phyloP scores from a whole-genome alignment of 257 asterid genomes.

The Fraxinus cuspidata region DNA sequence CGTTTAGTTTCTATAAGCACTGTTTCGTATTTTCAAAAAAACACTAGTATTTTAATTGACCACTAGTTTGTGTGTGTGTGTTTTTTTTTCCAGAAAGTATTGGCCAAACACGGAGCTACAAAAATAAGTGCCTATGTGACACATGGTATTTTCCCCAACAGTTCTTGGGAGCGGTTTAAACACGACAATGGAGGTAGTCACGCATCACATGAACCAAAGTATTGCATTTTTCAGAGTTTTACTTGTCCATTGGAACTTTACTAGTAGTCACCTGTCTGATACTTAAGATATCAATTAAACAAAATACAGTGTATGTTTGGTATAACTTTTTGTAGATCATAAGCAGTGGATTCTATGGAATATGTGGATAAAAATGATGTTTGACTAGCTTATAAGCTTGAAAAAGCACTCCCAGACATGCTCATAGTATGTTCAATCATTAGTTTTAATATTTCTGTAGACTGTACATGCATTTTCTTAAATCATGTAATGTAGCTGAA shows the following conservation, averaged over 20 bases:
- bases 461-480: not conserved
- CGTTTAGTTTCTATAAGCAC: not conserved
- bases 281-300: not conserved
- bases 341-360: too few species aligned
- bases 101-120: constrained; percentile 91
- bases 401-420: too few species aligned
- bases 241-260: too few species aligned
- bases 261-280: too few species aligned
- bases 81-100: constrained; percentile 61
- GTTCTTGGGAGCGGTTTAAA: constrained; percentile 87
- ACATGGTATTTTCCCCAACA: constrained; percentile 93
- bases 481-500: not conserved
- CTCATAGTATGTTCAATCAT: not conserved
- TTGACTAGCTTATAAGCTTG: too few species aligned
- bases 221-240: not conserved
- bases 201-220: not conserved
- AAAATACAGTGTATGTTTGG: too few species aligned
- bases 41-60: not conserved
- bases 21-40: not conserved
- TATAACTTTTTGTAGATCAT: too few species aligned
- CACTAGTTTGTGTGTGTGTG: not conserved
- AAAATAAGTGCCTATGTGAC: constrained; percentile 93
- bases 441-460: not conserved
- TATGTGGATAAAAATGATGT: too few species aligned
- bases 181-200: constrained; percentile 76